Percentiles rank a stretch among this genome's conserved stretches.
phyloP scores from a whole-genome alignment of 1,284 basidiomycete species.

The Vanrija sp. region DNA sequence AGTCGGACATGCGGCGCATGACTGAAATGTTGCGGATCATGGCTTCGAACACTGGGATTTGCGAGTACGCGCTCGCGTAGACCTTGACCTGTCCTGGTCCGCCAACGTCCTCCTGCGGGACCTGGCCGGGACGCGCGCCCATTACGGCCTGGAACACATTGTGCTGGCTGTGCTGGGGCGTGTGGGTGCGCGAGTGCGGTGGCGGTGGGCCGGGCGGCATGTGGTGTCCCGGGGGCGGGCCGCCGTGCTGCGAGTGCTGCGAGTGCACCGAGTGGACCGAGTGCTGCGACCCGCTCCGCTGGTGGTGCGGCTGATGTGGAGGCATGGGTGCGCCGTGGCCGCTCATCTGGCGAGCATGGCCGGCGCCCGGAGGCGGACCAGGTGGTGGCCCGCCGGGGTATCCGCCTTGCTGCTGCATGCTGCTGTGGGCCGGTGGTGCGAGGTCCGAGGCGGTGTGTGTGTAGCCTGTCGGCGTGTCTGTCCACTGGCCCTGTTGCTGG shows the following conservation, averaged over 20 bases:
- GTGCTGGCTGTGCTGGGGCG: slow-evolving; percentile 12
- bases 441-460: too few species aligned
- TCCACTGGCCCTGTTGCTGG: too few species aligned
- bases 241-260: neutral
- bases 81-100: slow-evolving; percentile 35
- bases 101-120: slow-evolving; percentile 24
- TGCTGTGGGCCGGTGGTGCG: too few species aligned
- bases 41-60: slow-evolving; percentile 74
- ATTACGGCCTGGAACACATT: slow-evolving; percentile 44
- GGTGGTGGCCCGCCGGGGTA: too few species aligned
- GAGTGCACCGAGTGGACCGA: neutral
- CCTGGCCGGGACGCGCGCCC: slow-evolving; percentile 39
- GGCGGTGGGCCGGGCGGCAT: neutral
- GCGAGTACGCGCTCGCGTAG: slow-evolving; percentile 47
- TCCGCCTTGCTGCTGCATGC: too few species aligned
- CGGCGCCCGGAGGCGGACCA: too few species aligned
- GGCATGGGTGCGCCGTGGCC: neutral
- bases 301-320: neutral
- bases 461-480: too few species aligned
- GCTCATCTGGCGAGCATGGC: too few species aligned
- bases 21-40: slow-evolving; percentile 98
- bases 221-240: neutral
- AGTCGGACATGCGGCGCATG: slow-evolving; percentile 92
- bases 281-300: neutral
- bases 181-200: slow-evolving; percentile 6